Conservation (phyloP, 129 eudicot genomes). For the Erigeron canadensis region DNA sequence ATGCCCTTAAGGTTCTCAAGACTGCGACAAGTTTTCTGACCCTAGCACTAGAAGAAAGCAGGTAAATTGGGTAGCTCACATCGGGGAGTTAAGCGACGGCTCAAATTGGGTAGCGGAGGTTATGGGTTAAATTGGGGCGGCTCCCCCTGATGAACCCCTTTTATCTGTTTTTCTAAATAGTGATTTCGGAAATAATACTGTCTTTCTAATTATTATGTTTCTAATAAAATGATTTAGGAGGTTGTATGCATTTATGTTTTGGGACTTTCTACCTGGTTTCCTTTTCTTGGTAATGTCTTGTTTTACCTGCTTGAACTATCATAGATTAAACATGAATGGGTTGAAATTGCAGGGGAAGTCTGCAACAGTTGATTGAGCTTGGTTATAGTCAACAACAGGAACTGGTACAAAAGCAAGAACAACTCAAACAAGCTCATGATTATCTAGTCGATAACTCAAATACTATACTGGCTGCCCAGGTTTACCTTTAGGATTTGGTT, state of each 20-base stretch:
- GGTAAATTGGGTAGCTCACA: constrained; percentile 33
- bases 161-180: background rate
- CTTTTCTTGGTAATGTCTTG: background rate
- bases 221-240: background rate
- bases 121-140: background rate
- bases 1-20: constrained; percentile 57
- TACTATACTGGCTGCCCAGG: constrained; percentile 50
- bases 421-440: constrained; percentile 16
- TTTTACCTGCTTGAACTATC: background rate
- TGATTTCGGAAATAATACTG: background rate
- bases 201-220: background rate
- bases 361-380: constrained; percentile 16
- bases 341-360: constrained; percentile 36
- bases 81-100: background rate
- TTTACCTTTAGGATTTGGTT: constrained; percentile 14
- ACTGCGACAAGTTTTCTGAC: constrained; percentile 61
- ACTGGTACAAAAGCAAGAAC: constrained; percentile 23
- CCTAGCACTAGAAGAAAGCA: constrained; percentile 80
- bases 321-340: background rate
- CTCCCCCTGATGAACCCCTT: background rate
- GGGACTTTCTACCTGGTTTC: background rate
- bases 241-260: background rate
- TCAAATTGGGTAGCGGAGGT: background rate
- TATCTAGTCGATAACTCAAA: constrained; percentile 10
- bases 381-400: constrained; percentile 28